Evolutionary conservation across 108 stramenopile genomes (phyloP), one percentile per base, ranked within the genome.

Genomic region (Cyclotella kingstonii): DNA sequence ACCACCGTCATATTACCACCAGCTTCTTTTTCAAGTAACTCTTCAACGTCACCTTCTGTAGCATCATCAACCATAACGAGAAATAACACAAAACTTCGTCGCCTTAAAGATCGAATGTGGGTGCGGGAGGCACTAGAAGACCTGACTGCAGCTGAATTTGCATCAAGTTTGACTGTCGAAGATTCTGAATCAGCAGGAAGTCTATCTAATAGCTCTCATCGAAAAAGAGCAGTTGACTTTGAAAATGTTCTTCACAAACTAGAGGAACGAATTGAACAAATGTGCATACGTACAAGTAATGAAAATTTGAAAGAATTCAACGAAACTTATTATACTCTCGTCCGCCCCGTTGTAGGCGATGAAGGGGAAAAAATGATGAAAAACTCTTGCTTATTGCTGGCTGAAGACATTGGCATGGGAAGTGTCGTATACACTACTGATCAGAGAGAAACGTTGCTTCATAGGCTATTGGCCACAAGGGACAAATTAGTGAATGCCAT

Each of bases 61-160:
- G 17, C 31, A 2, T 33, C 54, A 11, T 11, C 29, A 27, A 8
- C 19, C 1, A 2, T 22, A 19, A 22, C 4, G 21, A 22, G 4
- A 33, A n/a, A 33, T 27, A 35, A 60, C 12, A 34, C 59, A 0
- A 83, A 81, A 58, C 81, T 94, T 29, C 82, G 84, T 38, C 67
- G 71, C 49, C 75, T 94, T 57, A 86, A 88, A 61, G 93, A 94
- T 64, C 63, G 85, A 18, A 89, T 94, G 87, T 94, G 93, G 93
- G 71, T 90, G 1, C 84, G 88, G 12, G 89, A 91, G 68, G 69
- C 86, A 7, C 66, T 88, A 22, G 89, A 94, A 60, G 90, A 91
- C 65, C 57, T 91, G 51, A 91, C 93, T 39, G 80, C 87, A 0
- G 87, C 89, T n/a, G 93, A 94, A 71, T 90, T 94, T 68, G 87